A percentile compares a stretch with the other conserved stretches of the same genome.
phyloP scores from a whole-genome alignment of 2,329 filamentous ascomycete genomes.

The Neopestalotiopsis rosae region DNA sequence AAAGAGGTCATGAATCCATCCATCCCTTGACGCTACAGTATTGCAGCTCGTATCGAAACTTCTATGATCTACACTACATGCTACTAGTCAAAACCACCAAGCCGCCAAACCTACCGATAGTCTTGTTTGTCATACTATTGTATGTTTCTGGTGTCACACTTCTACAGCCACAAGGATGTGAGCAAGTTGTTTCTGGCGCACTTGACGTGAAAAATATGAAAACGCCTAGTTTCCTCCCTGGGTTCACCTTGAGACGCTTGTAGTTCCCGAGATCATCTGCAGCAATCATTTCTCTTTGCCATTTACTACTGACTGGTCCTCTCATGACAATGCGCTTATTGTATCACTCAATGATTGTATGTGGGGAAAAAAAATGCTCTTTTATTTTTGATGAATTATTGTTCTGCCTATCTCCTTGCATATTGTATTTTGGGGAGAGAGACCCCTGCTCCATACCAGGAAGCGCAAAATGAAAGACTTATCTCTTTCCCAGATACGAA shows the following conservation, averaged over 20 bases:
- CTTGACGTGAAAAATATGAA: too few species aligned
- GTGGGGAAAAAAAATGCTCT: too few species aligned
- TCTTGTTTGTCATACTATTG: not conserved
- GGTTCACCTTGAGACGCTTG: too few species aligned
- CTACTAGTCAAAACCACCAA: not conserved
- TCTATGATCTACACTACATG: not conserved
- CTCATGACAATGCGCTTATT: not conserved
- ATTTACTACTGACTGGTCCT: too few species aligned
- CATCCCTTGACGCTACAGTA: not conserved
- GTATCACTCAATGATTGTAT: not conserved
- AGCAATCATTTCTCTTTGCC: too few species aligned
- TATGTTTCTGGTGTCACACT: not conserved
- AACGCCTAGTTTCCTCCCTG: too few species aligned
- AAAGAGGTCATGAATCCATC: conserved; percentile 6
- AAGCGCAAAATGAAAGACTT: conserved; percentile 8
- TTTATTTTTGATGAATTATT: conserved; percentile 2
- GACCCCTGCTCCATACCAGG: not conserved
- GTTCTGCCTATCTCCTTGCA: not conserved
- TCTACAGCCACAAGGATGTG: not conserved
- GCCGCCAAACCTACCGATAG: not conserved
- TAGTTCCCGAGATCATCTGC: too few species aligned
- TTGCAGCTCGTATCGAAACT: conserved; percentile 7
- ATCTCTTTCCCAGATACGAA: conserved; percentile 10
- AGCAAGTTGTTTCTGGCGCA: not conserved
- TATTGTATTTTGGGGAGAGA: not conserved